Evolutionary conservation across 2,329 filamentous ascomycete genomes (phyloP).

Genomic region (Aspergillus ochraceoroseus): DNA sequence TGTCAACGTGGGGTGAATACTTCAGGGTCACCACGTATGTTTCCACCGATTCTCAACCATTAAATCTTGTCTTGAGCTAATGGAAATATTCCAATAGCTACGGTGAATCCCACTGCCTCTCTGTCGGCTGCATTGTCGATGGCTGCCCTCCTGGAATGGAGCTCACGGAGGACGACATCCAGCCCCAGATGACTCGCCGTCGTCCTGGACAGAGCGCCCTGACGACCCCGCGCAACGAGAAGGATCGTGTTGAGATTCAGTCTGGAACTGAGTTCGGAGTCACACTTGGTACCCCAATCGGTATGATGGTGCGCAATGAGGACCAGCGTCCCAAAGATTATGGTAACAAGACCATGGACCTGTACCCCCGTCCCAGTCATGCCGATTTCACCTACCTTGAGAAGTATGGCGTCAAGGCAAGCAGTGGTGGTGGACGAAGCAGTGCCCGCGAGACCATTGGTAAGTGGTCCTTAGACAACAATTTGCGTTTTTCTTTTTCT

Average conservation of each 20-base stretch:
- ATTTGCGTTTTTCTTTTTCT: too few relatives aligned
- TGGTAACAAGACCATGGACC: constrained; percentile 80
- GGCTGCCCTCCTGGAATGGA: constrained; percentile 82
- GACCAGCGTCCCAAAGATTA: constrained; percentile 93
- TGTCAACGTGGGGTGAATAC: constrained; percentile 83
- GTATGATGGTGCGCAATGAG: constrained; percentile 80
- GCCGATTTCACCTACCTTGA: constrained; percentile 96
- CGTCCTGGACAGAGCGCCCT: constrained; percentile 84
- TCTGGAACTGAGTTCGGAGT: constrained; percentile 86
- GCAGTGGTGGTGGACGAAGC: constrained; percentile 80
- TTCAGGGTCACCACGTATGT: constrained; percentile 78
- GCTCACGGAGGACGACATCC: constrained; percentile 80
- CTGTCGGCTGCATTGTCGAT: constrained; percentile 92
- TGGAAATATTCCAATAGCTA: constrained; percentile 44
- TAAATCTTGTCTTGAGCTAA: constrained; percentile 1
- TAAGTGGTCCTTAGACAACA: too few relatives aligned
- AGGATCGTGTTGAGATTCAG: constrained; percentile 85
- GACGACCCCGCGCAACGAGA: constrained; percentile 88
- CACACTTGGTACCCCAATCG: constrained; percentile 87
- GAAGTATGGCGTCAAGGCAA: constrained; percentile 93
- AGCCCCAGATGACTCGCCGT: constrained; percentile 88
- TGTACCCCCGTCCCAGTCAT: constrained; percentile 85
- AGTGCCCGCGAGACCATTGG: constrained; percentile 94
- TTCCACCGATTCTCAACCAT: background rate
- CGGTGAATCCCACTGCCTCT: constrained; percentile 85